phyloP scores from a whole-genome alignment of 495 filamentous ascomycete genomes.

The Cladorrhinum samala region DNA sequence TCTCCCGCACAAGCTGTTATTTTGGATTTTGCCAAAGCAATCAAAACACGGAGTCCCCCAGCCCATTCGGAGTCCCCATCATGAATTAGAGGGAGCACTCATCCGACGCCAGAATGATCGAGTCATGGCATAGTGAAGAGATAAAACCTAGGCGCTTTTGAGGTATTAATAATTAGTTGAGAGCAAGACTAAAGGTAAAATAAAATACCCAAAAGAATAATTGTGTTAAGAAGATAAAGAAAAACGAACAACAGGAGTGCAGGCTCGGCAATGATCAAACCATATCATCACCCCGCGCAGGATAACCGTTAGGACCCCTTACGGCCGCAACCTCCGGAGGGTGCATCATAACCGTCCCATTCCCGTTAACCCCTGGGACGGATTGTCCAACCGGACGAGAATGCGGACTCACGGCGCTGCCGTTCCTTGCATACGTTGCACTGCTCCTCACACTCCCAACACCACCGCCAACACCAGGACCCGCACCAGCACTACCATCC shows the following conservation, averaged over 20 bases:
- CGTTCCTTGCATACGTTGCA: constrained; percentile 7
- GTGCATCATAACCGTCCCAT: not conserved
- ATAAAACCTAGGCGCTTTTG: too few species aligned
- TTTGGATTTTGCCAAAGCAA: too few species aligned
- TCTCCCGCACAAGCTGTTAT: too few species aligned
- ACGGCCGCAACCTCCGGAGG: not conserved
- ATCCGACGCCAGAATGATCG: too few species aligned
- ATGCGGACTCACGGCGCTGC: not conserved
- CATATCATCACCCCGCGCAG: constrained; percentile 3
- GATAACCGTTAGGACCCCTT: not conserved
- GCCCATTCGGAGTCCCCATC: too few species aligned
- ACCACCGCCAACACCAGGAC: not conserved
- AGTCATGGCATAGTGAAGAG: too few species aligned
- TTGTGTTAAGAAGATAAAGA: not conserved
- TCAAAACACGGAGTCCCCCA: too few species aligned
- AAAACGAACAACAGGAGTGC: not conserved
- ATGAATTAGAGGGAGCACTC: too few species aligned
- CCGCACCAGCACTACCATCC: not conserved
- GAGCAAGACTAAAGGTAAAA: not conserved
- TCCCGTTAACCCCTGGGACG: not conserved
- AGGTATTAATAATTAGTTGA: not conserved
- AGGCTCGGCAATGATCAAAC: not conserved
- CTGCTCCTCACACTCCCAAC: constrained; percentile 6
- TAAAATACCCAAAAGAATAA: not conserved
- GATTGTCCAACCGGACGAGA: not conserved